Percentiles rank a stretch among this genome's conserved stretches.
These are phyloP conservation scores for Arthrobotrys sphaeroides DNA, from an alignment of 2,329 filamentous ascomycete species.

Conservation along the genomic window DNA sequence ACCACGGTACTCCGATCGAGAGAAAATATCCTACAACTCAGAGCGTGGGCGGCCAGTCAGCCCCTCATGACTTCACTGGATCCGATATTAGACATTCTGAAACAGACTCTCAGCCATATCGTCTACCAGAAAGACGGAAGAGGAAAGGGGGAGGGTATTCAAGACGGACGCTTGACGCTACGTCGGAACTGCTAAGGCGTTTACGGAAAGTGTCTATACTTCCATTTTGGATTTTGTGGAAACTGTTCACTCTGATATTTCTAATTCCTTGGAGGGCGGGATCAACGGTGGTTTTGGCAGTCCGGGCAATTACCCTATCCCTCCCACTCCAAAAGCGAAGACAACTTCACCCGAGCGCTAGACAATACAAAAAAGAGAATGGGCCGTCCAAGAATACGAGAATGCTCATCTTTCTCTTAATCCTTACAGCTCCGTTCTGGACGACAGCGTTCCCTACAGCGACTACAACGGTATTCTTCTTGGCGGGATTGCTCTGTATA, in stretches of 20 bases:
- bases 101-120: no score
- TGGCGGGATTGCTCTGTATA: not conserved
- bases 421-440: conserved; percentile 31
- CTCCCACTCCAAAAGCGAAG: not conserved
- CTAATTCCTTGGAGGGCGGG: not conserved
- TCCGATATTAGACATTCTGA: no score
- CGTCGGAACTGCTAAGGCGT: not conserved
- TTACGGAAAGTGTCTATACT: not conserved
- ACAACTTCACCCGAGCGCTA: no score
- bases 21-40: no score
- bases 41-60: no score
- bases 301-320: not conserved
- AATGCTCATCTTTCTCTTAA: not conserved
- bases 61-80: no score
- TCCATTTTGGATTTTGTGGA: not conserved
- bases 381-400: not conserved
- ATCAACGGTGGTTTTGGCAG: not conserved
- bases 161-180: not conserved
- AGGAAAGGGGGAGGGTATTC: no score
- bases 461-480: not conserved
- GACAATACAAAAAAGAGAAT: not conserved
- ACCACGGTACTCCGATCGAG: no score
- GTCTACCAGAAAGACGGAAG: no score
- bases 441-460: conserved; percentile 18
- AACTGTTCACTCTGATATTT: not conserved